Evolutionary conservation across 1,139 yeast species (phyloP).

Genomic region (Suhomyces anneliseae): DNA sequence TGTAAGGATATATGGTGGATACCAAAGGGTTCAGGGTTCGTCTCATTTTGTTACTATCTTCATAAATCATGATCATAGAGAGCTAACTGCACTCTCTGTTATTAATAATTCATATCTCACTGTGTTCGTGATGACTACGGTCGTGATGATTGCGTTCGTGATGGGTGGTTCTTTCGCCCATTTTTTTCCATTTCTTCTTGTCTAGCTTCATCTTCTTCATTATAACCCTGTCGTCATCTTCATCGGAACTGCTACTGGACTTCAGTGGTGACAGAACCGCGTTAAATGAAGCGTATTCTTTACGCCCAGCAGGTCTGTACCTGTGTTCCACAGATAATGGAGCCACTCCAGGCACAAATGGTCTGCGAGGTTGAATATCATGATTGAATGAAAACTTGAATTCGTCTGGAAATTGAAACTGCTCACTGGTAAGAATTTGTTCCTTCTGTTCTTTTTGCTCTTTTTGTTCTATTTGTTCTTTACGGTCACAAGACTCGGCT

Average conservation of each 20-base stretch:
- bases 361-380: constrained; percentile 32
- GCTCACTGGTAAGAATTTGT: constrained; percentile 1
- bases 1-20: too few species aligned
- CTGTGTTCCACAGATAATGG: constrained; percentile 39
- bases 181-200: constrained; percentile 13
- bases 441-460: constrained; percentile 2
- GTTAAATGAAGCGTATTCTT: neutral
- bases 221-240: constrained; percentile 8
- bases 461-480: constrained; percentile 1
- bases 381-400: constrained; percentile 38
- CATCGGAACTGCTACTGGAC: constrained; percentile 9
- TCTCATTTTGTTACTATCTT: too few species aligned
- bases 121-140: neutral
- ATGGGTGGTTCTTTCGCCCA: neutral
- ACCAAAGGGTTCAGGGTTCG: too few species aligned
- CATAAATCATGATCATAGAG: too few species aligned
- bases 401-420: constrained; percentile 31
- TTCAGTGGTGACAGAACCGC: constrained; percentile 8
- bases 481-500: constrained; percentile 1
- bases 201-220: constrained; percentile 10
- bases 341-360: constrained; percentile 47
- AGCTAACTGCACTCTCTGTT: too few species aligned
- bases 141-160: neutral
- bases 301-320: constrained; percentile 1
- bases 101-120: neutral